Evolutionary conservation across 208 protist genomes (phyloP).

Genomic region (Naegleria fowleri): DNA sequence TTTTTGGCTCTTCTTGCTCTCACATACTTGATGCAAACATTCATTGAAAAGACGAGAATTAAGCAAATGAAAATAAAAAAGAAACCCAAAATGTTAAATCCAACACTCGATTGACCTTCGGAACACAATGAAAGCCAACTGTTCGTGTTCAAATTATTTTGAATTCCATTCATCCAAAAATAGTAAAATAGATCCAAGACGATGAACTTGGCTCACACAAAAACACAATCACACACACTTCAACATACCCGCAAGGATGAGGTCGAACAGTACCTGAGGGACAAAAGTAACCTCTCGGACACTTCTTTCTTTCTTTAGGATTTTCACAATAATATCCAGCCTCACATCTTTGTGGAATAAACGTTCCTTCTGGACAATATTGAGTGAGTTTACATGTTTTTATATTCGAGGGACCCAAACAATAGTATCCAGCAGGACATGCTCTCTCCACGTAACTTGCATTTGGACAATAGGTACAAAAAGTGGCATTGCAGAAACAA

Average conservation of each 20-base stretch:
- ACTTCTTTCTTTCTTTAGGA: neutral
- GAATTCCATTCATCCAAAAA: no score
- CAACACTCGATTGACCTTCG: neutral
- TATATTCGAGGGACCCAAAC: neutral
- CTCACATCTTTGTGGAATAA: neutral
- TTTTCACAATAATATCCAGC: slow-evolving; percentile 30
- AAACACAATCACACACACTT: no score
- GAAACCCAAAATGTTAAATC: neutral
- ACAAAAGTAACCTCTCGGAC: slow-evolving; percentile 14
- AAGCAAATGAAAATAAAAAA: neutral
- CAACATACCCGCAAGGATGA: neutral
- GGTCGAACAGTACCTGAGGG: neutral
- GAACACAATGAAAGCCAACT: neutral
- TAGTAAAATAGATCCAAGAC: no score
- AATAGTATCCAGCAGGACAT: slow-evolving; percentile 16
- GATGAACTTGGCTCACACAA: neutral
- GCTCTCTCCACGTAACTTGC: neutral
- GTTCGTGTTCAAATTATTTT: no score
- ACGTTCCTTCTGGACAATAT: slow-evolving; percentile 7
- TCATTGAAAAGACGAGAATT: neutral
- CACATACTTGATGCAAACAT: neutral
- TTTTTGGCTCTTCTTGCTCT: neutral
- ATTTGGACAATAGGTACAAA: neutral
- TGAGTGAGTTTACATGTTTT: neutral
- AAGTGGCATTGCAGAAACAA: neutral